These are phyloP conservation scores for Syzygium grande DNA, from an alignment of 345 rosid species.

Conservation along the genomic window DNA sequence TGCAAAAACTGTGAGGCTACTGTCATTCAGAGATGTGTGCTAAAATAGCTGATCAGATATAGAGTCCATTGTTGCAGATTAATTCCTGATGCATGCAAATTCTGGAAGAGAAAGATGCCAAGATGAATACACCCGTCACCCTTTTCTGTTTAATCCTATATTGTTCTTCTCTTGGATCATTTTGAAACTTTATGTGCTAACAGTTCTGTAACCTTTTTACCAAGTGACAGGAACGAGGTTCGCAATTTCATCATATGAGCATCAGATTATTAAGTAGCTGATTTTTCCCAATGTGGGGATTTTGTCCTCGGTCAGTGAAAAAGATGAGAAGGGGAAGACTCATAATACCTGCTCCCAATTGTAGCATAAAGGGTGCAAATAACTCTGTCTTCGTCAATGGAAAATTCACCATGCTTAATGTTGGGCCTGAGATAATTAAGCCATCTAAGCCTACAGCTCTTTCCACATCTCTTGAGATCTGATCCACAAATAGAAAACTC, in stretches of 20 bases:
- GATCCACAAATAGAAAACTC: neutral
- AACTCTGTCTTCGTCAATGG: slow-evolving; percentile 74
- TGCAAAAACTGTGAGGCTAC: neutral
- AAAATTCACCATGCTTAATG: slow-evolving; percentile 89
- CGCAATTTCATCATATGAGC: neutral
- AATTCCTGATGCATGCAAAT: neutral
- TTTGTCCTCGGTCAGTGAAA: neutral
- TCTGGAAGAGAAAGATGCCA: neutral
- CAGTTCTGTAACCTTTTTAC: neutral
- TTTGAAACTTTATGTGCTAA: neutral
- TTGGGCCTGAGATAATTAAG: slow-evolving; percentile 93
- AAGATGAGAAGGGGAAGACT: neutral
- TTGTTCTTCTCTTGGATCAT: neutral
- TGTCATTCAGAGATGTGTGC: neutral
- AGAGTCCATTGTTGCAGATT: neutral
- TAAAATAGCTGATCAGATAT: neutral
- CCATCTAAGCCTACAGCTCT: slow-evolving; percentile 97
- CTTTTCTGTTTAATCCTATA: neutral
- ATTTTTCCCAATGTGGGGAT: neutral
- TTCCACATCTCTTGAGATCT: slow-evolving; percentile 92
- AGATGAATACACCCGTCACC: neutral
- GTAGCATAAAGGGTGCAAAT: slow-evolving; percentile 67
- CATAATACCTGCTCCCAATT: slow-evolving; percentile 88
- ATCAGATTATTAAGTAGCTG: neutral
- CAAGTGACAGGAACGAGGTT: neutral